phyloP scores from a whole-genome alignment of 2,329 filamentous ascomycete species.

The Penicillium sp. region DNA sequence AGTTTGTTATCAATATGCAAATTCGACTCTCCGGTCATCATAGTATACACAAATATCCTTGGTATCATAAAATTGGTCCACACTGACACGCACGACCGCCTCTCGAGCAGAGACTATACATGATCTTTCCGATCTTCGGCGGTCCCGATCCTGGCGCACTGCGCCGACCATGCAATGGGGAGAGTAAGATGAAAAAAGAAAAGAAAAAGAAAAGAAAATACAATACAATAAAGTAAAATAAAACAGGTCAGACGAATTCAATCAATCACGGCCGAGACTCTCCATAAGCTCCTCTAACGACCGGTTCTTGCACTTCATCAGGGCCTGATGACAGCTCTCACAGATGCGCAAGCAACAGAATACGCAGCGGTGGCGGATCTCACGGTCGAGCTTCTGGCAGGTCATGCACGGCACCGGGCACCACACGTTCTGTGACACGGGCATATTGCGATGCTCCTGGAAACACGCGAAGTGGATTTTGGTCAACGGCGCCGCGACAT shows the following conservation, averaged over 20 bases:
- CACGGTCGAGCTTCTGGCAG: slow-evolving; percentile 37
- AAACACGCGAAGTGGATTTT: slow-evolving; percentile 38
- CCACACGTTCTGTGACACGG: slow-evolving; percentile 34
- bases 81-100: slow-evolving; percentile 1
- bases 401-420: slow-evolving; percentile 43
- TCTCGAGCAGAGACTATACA: background rate
- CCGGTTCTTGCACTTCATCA: slow-evolving; percentile 32
- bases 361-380: slow-evolving; percentile 37
- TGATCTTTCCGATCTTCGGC: background rate
- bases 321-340: slow-evolving; percentile 28
- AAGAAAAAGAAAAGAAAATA: slow-evolving; percentile 1
- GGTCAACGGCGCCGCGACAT: slow-evolving; percentile 33
- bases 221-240: background rate
- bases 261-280: slow-evolving; percentile 7
- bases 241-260: background rate
- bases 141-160: slow-evolving; percentile 3
- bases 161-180: slow-evolving; percentile 10
- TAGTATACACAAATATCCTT: slow-evolving; percentile 20
- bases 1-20: slow-evolving; percentile 7
- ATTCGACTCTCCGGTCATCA: slow-evolving; percentile 9
- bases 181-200: slow-evolving; percentile 1
- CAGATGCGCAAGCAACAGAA: slow-evolving; percentile 43
- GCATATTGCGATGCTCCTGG: slow-evolving; percentile 37
- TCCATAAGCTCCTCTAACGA: slow-evolving; percentile 34
- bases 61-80: slow-evolving; percentile 20